A percentile compares a stretch with the other conserved stretches of the same genome.
These are phyloP conservation scores for Ramaria sp. DNA, from an alignment of 768 basidiomycete species.

Conservation along the genomic window DNA sequence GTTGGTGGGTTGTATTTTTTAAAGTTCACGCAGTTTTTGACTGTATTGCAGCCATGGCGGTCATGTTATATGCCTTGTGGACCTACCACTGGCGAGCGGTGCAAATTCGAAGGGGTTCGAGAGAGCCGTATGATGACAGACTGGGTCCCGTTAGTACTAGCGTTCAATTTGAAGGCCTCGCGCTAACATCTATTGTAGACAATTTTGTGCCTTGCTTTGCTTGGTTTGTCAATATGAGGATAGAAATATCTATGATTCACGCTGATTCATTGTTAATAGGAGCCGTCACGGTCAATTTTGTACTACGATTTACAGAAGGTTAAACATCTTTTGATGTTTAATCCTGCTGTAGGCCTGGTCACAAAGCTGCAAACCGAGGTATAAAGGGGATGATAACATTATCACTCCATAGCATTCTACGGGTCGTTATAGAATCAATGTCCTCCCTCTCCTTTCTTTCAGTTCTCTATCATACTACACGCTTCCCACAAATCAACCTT, in stretches of 20 bases:
- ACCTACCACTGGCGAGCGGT: conserved; percentile 96
- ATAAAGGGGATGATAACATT: too few species aligned
- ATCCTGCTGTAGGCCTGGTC: too few species aligned
- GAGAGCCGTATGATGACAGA: conserved; percentile 94
- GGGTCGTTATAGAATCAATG: too few species aligned
- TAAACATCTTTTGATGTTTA: conserved; percentile 7
- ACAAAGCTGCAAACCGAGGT: too few species aligned
- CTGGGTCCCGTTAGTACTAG: conserved; percentile 72
- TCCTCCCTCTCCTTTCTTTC: too few species aligned
- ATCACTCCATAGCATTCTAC: too few species aligned
- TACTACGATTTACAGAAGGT: conserved; percentile 57
- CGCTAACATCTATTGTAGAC: conserved; percentile 36
- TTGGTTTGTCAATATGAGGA: conserved; percentile 36
- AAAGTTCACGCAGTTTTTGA: neutral
- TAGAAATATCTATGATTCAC: neutral
- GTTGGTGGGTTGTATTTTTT: conserved; percentile 49
- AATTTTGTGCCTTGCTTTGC: conserved; percentile 69
- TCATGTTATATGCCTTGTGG: conserved; percentile 93
- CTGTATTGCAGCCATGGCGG: conserved; percentile 65
- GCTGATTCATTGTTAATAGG: conserved; percentile 31
- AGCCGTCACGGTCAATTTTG: conserved; percentile 77
- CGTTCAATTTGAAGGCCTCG: conserved; percentile 9
- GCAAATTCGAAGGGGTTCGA: conserved; percentile 82
- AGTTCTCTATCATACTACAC: too few species aligned
- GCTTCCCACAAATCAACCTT: too few species aligned